phyloP scores from a whole-genome alignment of 768 basidiomycete species.

The Rhizopogon rudus region DNA sequence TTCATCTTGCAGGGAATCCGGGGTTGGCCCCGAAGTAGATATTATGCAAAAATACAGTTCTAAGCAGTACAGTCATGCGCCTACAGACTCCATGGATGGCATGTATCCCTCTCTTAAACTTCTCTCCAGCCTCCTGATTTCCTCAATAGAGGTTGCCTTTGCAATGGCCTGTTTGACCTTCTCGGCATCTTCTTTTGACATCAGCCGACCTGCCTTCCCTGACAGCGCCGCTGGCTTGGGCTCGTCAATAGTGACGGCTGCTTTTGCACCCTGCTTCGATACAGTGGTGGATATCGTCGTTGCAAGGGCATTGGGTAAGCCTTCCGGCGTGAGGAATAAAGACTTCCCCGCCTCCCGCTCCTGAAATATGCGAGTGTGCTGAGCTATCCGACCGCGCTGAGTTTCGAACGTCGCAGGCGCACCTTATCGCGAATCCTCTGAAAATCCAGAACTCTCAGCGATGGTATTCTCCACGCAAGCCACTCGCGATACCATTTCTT shows the following conservation, averaged over 20 bases:
- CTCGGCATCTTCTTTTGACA: constrained; percentile 90
- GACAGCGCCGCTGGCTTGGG: constrained; percentile 53
- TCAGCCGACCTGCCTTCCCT: constrained; percentile 76
- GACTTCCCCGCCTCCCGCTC: constrained; percentile 72
- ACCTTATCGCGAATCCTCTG: constrained; percentile 94
- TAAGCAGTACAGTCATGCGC: constrained; percentile 48
- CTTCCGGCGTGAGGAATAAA: constrained; percentile 78
- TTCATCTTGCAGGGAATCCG: not conserved
- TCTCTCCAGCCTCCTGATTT: constrained; percentile 79
- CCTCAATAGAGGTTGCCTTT: constrained; percentile 87
- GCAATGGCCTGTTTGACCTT: constrained; percentile 84
- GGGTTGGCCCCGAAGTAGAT: constrained; percentile 1
- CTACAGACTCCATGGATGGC: constrained; percentile 72
- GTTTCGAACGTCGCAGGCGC: constrained; percentile 37
- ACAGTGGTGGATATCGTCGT: constrained; percentile 72
- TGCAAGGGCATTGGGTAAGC: constrained; percentile 73
- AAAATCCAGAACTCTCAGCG: constrained; percentile 90
- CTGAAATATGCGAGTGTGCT: constrained; percentile 37
- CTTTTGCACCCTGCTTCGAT: constrained; percentile 61
- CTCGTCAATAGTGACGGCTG: constrained; percentile 66
- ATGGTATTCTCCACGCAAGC: constrained; percentile 85
- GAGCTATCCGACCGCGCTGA: constrained; percentile 12
- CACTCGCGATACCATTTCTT: constrained; percentile 97
- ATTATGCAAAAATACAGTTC: constrained; percentile 29
- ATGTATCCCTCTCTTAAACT: constrained; percentile 81